Base-by-base conservation (phyloP, 2,329 filamentous ascomycete species). In the Sporothrix brasiliensis region DNA sequence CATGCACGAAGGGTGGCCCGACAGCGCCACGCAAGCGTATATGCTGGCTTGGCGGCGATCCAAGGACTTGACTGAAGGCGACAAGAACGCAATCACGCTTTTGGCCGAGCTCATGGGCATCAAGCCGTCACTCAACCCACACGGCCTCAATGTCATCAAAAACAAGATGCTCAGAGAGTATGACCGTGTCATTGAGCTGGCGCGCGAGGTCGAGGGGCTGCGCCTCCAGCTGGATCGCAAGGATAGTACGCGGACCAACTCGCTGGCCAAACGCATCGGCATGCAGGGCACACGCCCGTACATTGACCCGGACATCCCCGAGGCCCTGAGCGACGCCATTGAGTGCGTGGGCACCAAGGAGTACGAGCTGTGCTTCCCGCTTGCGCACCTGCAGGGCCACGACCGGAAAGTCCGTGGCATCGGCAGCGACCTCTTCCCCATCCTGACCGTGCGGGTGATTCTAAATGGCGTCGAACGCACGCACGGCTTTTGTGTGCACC, bases 321-420 rank as follows among this genome's bases (percentile, higher is more conserved):
- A 69, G 7, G 50, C 50, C 14, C 71, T 76, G 11, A 70, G 66
- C 65, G 73, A 74, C 39, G 65, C 70, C 3, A 68, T 75, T 27
- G 75, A 76, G 69, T 61, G 69, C 13, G 52, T 74, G 1, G 75
- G 73, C 4, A 50, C 54, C 39, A 47, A 52, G 3, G 70, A 71
- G 63, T 76, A 74, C 73, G 75, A 76, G 72, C 68, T 76, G 11
- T 73, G 70, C 67, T 76, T 76, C 67, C 72, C 74, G 14, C 71
- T 76, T 1, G 72, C 69, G 14, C 68, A 72, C 19, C 63, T 76
- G 19, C 66, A 69, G 10, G 70, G 70, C 16, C 66, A 73, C 53
- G 72, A 73, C 30, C 71, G 70, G 41, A 72, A 72, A 56, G 61
- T 67, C 9, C 56, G 72, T 21, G 75, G 75, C 41, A 73, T 76